Evolutionary conservation across 768 basidiomycete genomes (phyloP).

Genomic region (Jaapia argillacea): DNA sequence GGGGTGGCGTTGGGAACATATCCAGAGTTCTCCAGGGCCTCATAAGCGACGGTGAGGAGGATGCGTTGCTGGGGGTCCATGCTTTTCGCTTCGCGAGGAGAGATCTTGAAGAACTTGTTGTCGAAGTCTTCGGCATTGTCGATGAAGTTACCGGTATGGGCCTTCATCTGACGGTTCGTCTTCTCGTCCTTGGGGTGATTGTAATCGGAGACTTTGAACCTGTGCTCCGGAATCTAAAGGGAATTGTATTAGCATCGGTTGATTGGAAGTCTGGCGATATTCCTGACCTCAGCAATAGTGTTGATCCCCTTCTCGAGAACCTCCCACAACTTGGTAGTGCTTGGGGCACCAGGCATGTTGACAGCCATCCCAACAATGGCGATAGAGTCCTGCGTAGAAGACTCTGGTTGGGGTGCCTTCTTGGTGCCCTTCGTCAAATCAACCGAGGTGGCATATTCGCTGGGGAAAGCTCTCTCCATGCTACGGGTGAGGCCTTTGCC

Average conservation of each 20-base stretch:
- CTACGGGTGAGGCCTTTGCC: slow-evolving; percentile 29
- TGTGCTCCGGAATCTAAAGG: slow-evolving; percentile 47
- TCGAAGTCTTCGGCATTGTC: slow-evolving; percentile 50
- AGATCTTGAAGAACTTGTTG: slow-evolving; percentile 61
- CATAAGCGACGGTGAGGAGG: slow-evolving; percentile 53
- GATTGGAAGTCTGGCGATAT: not conserved
- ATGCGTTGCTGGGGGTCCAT: slow-evolving; percentile 76
- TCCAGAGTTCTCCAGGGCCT: slow-evolving; percentile 62
- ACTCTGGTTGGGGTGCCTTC: not conserved
- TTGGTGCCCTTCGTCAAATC: slow-evolving; percentile 1
- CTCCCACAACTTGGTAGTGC: slow-evolving; percentile 43
- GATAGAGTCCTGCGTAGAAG: slow-evolving; percentile 37
- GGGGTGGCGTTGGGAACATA: slow-evolving; percentile 52
- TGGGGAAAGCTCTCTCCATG: slow-evolving; percentile 25
- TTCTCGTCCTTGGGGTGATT: slow-evolving; percentile 12
- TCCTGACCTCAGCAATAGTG: slow-evolving; percentile 44
- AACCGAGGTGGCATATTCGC: slow-evolving; percentile 7
- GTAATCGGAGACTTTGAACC: slow-evolving; percentile 41
- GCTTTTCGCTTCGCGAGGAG: slow-evolving; percentile 61
- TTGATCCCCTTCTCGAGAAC: slow-evolving; percentile 45
- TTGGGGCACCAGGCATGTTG: slow-evolving; percentile 40
- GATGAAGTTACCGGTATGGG: slow-evolving; percentile 56
- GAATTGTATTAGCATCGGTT: slow-evolving; percentile 1
- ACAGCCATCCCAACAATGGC: slow-evolving; percentile 69
- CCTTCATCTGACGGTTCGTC: slow-evolving; percentile 34